Conservation (phyloP, 345 rosid species). For the Eucalyptus marginata region DNA sequence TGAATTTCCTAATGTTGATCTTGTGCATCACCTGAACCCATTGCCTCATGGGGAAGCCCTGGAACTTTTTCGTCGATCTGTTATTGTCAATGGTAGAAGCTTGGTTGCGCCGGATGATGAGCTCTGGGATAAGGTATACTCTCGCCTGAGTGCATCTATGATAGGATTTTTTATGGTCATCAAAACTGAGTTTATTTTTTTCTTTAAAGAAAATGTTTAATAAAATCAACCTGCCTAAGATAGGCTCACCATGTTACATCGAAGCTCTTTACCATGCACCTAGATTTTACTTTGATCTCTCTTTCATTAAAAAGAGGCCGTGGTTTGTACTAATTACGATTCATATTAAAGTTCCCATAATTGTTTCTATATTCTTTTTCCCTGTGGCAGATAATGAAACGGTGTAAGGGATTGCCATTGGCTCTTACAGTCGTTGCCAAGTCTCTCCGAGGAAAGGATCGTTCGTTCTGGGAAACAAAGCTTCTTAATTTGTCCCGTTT, state of each 20-base stretch:
- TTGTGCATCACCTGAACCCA: slow-evolving; percentile 9
- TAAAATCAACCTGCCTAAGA: too few species aligned
- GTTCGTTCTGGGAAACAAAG: not conserved
- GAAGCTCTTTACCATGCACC: too few species aligned
- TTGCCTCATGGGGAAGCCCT: slow-evolving; percentile 18
- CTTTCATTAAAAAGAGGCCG: too few species aligned
- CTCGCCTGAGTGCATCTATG: too few species aligned
- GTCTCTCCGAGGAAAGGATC: slow-evolving; percentile 4
- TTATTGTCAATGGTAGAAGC: not conserved
- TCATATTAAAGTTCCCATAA: not conserved
- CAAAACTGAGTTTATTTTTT: not conserved
- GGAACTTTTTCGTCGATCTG: slow-evolving; percentile 14
- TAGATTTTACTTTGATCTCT: too few species aligned
- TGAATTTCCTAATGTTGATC: slow-evolving; percentile 16
- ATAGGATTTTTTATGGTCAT: not conserved
- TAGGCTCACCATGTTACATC: too few species aligned
- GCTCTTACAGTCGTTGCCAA: not conserved
- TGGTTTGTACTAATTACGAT: too few species aligned
- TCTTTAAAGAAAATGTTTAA: too few species aligned
- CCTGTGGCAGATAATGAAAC: not conserved
- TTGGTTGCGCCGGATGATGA: too few species aligned
- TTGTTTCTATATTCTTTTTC: not conserved
- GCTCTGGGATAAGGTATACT: too few species aligned
- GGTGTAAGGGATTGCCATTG: not conserved
- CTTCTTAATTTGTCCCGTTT: slow-evolving; percentile 2